Evolutionary conservation across 2,329 filamentous ascomycete genomes (phyloP), one percentile per base, ranked within the genome.

Genomic region (Pseudocercospora crystallina): DNA sequence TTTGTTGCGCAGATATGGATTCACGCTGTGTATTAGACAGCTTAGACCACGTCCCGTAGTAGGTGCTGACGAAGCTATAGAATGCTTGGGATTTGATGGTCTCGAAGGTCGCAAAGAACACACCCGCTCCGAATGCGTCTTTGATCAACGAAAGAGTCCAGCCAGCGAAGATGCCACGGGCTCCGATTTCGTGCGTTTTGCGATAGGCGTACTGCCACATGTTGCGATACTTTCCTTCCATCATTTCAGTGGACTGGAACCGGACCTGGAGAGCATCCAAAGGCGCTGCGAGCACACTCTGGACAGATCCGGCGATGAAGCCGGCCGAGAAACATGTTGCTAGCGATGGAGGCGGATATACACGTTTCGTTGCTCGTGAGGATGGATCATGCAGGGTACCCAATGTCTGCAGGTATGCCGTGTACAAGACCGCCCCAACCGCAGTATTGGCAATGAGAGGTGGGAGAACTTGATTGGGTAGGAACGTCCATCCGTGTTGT

Each of bases 91-190:
- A 84, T 66, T 90, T 90, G 63, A 90, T 73, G 41, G 83, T 87
- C 70, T 91, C 87, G 57, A 91, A 90, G 0, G 80, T 81, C 60
- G 80, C 81, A 69, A 91, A 91, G 76, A 89, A 89, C 13, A 87
- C 69, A 32, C 83, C 86, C 46, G 80, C 82, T 10, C 86, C 86
- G 5, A 87, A 68, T 26, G 82, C 81, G 62, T 90, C 86, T 61
- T 89, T 89, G 37, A 83, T 62, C 35, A 90, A 78, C 0, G 81
- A 85, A 2, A 91, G 69, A 0, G 80, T 76, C 80, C 83, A 90
- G 35, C 87, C 87, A 1, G 86, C 86, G 62, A 89, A 90, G 30
- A 90, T 80, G 15, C 87, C 87, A 5, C 85, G 79, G 4, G 81
- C 63, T 0, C 87, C 87, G 52, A 91, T 90, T 49, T 87, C 85